These are phyloP conservation scores for Talaromyces sp. DNA, from an alignment of 2,329 filamentous ascomycete species.

Conservation along the genomic window DNA sequence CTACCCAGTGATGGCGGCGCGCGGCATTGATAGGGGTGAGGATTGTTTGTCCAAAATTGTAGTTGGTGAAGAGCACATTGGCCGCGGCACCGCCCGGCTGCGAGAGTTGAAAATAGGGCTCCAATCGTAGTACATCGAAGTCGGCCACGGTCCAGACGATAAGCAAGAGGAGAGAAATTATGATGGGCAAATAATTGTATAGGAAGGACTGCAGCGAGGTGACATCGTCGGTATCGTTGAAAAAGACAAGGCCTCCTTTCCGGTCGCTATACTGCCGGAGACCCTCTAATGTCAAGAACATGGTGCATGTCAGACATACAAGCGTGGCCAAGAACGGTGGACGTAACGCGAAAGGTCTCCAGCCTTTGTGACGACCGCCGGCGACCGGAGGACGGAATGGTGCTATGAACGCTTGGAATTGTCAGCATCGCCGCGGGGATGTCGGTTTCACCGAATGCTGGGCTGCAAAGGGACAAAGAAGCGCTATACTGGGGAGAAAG, in stretches of 20 bases:
- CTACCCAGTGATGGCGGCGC: constrained; percentile 36
- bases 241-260: constrained; percentile 33
- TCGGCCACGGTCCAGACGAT: constrained; percentile 54
- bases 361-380: constrained; percentile 21
- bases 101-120: constrained; percentile 51
- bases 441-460: not conserved
- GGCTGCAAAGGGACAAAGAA: not conserved
- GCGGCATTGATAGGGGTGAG: constrained; percentile 36
- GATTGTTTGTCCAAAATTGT: constrained; percentile 41
- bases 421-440: not conserved
- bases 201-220: constrained; percentile 32
- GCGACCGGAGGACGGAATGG: constrained; percentile 9
- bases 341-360: constrained; percentile 38
- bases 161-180: constrained; percentile 50
- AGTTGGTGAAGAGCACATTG: constrained; percentile 38
- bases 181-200: constrained; percentile 47
- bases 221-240: constrained; percentile 33
- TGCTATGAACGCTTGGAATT: constrained; percentile 12
- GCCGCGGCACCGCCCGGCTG: constrained; percentile 36
- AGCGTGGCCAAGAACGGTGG: constrained; percentile 31
- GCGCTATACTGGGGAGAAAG: not conserved
- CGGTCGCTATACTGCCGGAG: constrained; percentile 34
- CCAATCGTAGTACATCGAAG: constrained; percentile 53
- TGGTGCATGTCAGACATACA: constrained; percentile 25
- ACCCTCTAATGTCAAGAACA: constrained; percentile 30